Evolutionary conservation across 192 early-diverging fungal species (phyloP), one percentile per base, ranked within the genome.

Genomic region (Coemansia sp.): DNA sequence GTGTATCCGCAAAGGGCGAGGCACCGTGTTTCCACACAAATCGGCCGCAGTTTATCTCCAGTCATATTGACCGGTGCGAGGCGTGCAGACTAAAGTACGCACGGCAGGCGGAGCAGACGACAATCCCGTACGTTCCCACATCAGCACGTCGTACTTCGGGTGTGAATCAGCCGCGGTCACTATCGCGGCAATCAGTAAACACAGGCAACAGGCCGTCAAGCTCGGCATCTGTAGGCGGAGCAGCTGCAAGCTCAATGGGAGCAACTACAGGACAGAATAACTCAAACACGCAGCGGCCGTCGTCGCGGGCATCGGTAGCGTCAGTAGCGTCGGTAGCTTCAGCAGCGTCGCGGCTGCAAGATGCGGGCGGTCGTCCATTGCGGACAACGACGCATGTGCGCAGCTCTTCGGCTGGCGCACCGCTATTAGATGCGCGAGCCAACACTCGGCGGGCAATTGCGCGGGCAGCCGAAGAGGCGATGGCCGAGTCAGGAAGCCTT

Each of bases 71-170:
- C 45, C 69, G 78, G 53, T 81, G 78, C 57, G 73, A 81, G 50
- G 78, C 78, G 27, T 81, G 78, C 39, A 41, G 74, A 32, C 70
- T 75, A 59, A 81, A 81, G 55, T 81, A 81, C 70, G 73, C 74
- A 10, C 78, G 78, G 56, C 65, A 81, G 56, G 78, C 78, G n/a
- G 78, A 81, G 55, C 35, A 57, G 35, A 54, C 59, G 45, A 73
- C 66, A n/a, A 71, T 71, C 12, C 78, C 74, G 16, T 81, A 73
- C 59, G 62, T 63, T 24, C 68, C 59, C 13, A 24, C 57, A 16
- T 54, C 61, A 10, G 65, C 58, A 66, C 78, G 73, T 16, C 78
- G 69, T 19, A 38, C 78, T 37, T 55, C 69, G 3, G 70, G 53
- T 19, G 57, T 59, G 43, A 61, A 63, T 38, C 62, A 52, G 54